These are phyloP conservation scores for Cymbopogon citratus DNA, from an alignment of 176 grass and related monocot genomes.

Conservation along the genomic window DNA sequence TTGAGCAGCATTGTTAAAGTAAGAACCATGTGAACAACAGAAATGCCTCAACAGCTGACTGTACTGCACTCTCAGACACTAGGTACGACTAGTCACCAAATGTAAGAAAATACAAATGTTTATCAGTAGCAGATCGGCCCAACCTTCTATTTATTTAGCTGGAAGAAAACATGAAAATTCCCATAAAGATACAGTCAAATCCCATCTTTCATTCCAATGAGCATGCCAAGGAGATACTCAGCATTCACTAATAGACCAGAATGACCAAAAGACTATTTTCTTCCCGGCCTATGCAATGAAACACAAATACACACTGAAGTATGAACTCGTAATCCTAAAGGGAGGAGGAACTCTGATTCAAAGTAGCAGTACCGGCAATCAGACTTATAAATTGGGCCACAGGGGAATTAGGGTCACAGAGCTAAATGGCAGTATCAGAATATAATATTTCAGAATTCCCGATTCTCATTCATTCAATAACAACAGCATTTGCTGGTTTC, in stretches of 20 bases:
- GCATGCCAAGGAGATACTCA: background rate
- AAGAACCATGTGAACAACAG: background rate
- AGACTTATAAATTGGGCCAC: background rate
- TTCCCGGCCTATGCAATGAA: background rate
- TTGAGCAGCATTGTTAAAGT: constrained; percentile 14
- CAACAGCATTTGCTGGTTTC: background rate
- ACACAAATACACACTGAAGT: background rate
- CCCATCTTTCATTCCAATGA: background rate
- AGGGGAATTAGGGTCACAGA: no score
- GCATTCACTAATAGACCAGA: background rate
- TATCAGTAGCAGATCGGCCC: no score
- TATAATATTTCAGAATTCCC: background rate
- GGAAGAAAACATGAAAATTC: background rate
- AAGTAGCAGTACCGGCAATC: background rate
- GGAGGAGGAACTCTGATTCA: background rate
- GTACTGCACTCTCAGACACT: background rate
- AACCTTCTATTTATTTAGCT: background rate
- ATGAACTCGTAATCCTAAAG: background rate
- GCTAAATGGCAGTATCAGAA: background rate
- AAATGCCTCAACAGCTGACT: background rate
- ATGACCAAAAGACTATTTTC: background rate
- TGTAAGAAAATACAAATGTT: background rate
- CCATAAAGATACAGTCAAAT: background rate
- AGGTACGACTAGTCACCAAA: background rate
- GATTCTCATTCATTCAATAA: background rate